Base-by-base conservation (phyloP, 495 filamentous ascomycete genomes). In the Aspergillus baeticus region DNA sequence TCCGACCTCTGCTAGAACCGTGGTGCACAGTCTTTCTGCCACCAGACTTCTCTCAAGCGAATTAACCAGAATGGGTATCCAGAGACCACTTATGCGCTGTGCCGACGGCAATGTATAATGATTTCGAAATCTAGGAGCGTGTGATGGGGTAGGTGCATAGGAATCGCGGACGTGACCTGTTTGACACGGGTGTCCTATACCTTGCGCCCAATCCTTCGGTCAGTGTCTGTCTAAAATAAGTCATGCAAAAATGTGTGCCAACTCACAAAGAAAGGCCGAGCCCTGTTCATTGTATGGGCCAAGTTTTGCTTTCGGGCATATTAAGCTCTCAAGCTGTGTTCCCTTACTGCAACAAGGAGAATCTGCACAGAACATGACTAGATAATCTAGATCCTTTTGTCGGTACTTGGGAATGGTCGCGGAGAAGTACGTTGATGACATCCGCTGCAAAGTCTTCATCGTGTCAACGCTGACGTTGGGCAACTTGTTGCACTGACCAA, bases 31-130 rank as follows among this genome's bases (percentile, higher is more conserved):
- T 18, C 77, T 73, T 20, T 81, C 67, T 1, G 87, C 90, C 23
- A 92, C 71, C 20, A 92, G 69, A 13, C 72, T 70, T 5, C 82
- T 69, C 58, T 88, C 88, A 17, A 93, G 60, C 11, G 80, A 80
- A 51, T 87, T 81, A 5, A 88, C 69, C 10, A 97, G 84, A 0
- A 85, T 84, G 0, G 93, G 92, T 20, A 96, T 77, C 31, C 94
- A 77, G 14, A 87, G 74, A 1, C 84, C 88, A 55, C 95, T 81
- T 22, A 84, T 76, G 2, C 81, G 77, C 51, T 84, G 84, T n/a
- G 69, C 63, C 23, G 78, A 67, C 0, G 91, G 86, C 1, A 91
- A 69, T 22, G 65, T 77, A 56, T 87, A 83, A n/a, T n/a, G n/a
- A n/a, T n/a, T n/a, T 37, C 61, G 48, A 5, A 55, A 51, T 48